Evolutionary conservation across 495 filamentous ascomycete species (phyloP).

Genomic region (Penicillium steckii): DNA sequence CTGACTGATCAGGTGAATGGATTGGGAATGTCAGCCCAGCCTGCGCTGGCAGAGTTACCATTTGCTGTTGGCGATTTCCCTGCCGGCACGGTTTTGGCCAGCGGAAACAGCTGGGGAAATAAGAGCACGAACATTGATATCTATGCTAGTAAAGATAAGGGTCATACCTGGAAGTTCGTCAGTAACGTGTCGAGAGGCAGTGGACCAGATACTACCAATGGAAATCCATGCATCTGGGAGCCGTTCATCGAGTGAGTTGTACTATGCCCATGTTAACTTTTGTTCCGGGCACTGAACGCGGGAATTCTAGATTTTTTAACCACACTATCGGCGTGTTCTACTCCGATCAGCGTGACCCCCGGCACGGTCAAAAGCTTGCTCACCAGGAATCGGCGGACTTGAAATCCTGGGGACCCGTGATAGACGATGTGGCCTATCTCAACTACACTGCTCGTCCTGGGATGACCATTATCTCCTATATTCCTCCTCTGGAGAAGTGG

Average conservation of each 20-base stretch:
- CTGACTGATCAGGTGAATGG: constrained; percentile 36
- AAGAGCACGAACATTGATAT: constrained; percentile 63
- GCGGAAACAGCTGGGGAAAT: constrained; percentile 42
- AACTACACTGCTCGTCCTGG: constrained; percentile 58
- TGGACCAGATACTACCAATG: constrained; percentile 53
- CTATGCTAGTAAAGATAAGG: constrained; percentile 56
- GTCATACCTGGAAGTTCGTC: constrained; percentile 58
- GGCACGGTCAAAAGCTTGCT: constrained; percentile 60
- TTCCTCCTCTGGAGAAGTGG: constrained; percentile 50
- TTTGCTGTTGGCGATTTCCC: constrained; percentile 27
- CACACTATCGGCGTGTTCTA: constrained; percentile 56
- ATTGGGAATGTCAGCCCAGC: constrained; percentile 60
- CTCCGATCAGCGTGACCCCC: constrained; percentile 61
- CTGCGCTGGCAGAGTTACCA: constrained; percentile 56
- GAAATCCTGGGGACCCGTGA: constrained; percentile 47
- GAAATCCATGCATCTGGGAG: constrained; percentile 60
- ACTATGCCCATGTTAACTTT: constrained; percentile 1
- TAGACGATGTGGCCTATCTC: constrained; percentile 56
- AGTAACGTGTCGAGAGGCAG: constrained; percentile 56
- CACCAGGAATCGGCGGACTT: constrained; percentile 55
- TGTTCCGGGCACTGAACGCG: not conserved
- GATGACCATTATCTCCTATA: constrained; percentile 55
- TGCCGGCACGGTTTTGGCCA: not conserved
- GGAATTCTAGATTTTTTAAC: constrained; percentile 35
- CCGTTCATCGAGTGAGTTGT: constrained; percentile 45